Evolutionary conservation across 305 asterid genomes (phyloP).

Genomic region (Fraxinus sp.): DNA sequence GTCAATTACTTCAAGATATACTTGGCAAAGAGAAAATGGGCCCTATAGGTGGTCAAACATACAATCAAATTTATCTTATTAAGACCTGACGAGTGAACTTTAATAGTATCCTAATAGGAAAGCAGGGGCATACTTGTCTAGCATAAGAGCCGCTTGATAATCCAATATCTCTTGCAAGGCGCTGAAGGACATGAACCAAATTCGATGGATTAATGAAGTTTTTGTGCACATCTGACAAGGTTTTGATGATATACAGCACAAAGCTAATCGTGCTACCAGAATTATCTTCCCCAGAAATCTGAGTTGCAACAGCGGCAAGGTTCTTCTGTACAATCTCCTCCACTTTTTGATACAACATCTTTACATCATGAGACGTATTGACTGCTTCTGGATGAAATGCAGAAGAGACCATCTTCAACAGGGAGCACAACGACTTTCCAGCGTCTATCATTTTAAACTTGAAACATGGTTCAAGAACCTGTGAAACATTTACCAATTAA

Average conservation of each 20-base stretch:
- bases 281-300: constrained; percentile 84
- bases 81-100: constrained; percentile 14
- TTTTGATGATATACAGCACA: constrained; percentile 86
- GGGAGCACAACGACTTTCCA: constrained; percentile 91
- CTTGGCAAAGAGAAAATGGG: constrained; percentile 16
- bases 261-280: constrained; percentile 91
- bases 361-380: constrained; percentile 82
- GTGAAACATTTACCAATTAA: constrained; percentile 28
- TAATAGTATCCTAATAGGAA: constrained; percentile 10
- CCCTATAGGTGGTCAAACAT: neutral
- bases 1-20: constrained; percentile 9
- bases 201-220: constrained; percentile 76
- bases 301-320: constrained; percentile 92
- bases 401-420: constrained; percentile 86
- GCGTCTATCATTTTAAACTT: constrained; percentile 98
- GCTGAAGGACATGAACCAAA: constrained; percentile 93
- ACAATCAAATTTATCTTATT: neutral
- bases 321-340: constrained; percentile 98
- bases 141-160: constrained; percentile 67
- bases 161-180: constrained; percentile 93
- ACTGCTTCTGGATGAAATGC: constrained; percentile 91
- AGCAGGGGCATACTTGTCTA: constrained; percentile 69
- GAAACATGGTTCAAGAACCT: constrained; percentile 99
- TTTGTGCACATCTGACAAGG: constrained; percentile 88
- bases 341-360: constrained; percentile 85